These are phyloP conservation scores for Colletotrichum endophyticum DNA, from an alignment of 2,329 filamentous ascomycete species.

Conservation along the genomic window DNA sequence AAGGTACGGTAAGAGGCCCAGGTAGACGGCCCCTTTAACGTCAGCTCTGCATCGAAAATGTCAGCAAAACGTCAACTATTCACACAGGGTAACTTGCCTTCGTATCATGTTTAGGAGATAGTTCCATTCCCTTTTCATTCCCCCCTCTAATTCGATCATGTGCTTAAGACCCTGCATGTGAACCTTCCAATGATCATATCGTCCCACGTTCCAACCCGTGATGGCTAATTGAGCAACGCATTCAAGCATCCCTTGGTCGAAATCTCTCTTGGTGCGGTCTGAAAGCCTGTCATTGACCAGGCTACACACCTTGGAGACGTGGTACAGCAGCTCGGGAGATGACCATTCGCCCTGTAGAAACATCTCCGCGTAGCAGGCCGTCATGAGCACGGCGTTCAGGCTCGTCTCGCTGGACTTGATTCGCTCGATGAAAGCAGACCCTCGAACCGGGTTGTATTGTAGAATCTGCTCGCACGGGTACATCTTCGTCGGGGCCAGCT, in stretches of 20 bases:
- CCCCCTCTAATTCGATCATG: constrained; percentile 34
- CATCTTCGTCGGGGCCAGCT: constrained; percentile 30
- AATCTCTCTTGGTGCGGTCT: constrained; percentile 20
- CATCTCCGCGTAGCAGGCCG: constrained; percentile 30
- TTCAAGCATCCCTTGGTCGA: constrained; percentile 30
- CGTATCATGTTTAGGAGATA: constrained; percentile 29
- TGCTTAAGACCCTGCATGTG: constrained; percentile 39
- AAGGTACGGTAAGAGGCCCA: constrained; percentile 35
- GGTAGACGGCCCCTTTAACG: constrained; percentile 36
- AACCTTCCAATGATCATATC: constrained; percentile 41
- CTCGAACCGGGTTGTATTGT: constrained; percentile 32
- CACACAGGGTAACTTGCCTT: constrained; percentile 26
- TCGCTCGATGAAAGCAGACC: constrained; percentile 28
- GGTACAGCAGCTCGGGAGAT: constrained; percentile 23
- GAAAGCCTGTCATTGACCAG: constrained; percentile 24
- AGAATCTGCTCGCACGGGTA: constrained; percentile 37
- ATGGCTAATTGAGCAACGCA: constrained; percentile 35
- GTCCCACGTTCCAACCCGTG: constrained; percentile 21
- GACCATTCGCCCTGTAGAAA: constrained; percentile 21
- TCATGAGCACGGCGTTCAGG: constrained; percentile 33
- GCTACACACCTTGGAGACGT: constrained; percentile 28
- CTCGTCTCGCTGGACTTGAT: constrained; percentile 29
- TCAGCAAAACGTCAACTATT: neutral
- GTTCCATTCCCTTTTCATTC: constrained; percentile 21
- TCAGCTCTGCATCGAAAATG: constrained; percentile 32